A percentile compares a stretch with the other conserved stretches of the same genome.
phyloP scores from a whole-genome alignment of 768 basidiomycete genomes.

The Russula compacta region DNA sequence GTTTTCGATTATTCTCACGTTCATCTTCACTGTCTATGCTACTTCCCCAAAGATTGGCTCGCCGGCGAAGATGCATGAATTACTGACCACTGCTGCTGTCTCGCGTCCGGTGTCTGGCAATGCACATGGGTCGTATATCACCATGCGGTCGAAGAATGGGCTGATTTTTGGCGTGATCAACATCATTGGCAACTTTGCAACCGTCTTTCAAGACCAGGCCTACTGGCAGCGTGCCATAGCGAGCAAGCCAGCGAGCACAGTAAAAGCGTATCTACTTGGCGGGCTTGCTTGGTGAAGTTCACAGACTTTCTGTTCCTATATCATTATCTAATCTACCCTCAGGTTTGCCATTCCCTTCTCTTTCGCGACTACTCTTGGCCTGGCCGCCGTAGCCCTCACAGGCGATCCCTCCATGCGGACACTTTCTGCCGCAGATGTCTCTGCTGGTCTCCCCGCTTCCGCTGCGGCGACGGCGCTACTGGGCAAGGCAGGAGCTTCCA shows the following conservation, averaged over 20 bases:
- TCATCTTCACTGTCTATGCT: constrained; percentile 73
- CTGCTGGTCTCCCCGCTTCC: constrained; percentile 81
- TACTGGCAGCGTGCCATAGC: constrained; percentile 95
- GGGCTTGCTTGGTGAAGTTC: constrained; percentile 68
- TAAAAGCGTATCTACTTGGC: constrained; percentile 85
- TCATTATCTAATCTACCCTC: not conserved
- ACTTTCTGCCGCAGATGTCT: constrained; percentile 55
- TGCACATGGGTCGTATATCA: constrained; percentile 70
- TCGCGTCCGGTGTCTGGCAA: constrained; percentile 66
- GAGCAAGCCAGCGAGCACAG: constrained; percentile 69
- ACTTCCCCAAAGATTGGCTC: constrained; percentile 75
- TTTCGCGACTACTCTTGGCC: constrained; percentile 80
- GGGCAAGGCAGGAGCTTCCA: constrained; percentile 69
- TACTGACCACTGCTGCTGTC: constrained; percentile 52
- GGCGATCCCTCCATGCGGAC: constrained; percentile 44
- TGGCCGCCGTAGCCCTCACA: constrained; percentile 79
- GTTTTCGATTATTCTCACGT: constrained; percentile 75
- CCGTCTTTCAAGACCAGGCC: constrained; percentile 48
- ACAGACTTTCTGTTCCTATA: not conserved
- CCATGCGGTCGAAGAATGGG: constrained; percentile 50
- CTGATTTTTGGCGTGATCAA: constrained; percentile 74
- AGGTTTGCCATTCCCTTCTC: constrained; percentile 83
- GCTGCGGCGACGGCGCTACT: constrained; percentile 77
- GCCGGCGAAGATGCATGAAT: constrained; percentile 65
- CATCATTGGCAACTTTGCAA: constrained; percentile 75